A percentile compares a stretch with the other conserved stretches of the same genome.
Conservation (phyloP, 129 eudicot species). For the Pseudognaphalium luteoalbum region DNA sequence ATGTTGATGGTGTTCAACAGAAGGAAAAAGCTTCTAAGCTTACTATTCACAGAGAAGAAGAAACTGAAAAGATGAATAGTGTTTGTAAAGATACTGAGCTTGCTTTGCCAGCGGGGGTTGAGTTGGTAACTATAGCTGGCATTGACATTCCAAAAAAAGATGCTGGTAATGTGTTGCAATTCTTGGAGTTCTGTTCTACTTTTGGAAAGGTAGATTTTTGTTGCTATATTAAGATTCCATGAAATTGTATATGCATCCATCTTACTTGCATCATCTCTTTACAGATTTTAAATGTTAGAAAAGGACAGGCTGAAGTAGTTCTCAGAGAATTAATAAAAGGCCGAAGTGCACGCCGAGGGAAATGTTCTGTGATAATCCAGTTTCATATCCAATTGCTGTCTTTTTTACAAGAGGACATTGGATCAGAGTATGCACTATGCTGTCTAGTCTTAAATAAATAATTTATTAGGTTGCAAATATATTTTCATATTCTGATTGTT, state of each 20-base stretch:
- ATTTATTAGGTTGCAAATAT: not conserved
- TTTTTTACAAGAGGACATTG: constrained; percentile 41
- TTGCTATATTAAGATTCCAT: not conserved
- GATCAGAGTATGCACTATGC: constrained; percentile 38
- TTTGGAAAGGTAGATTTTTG: constrained; percentile 64
- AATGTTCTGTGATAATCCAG: constrained; percentile 44
- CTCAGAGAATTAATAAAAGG: constrained; percentile 60
- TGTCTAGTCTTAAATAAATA: not conserved
- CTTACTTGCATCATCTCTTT: not conserved
- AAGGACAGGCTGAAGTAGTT: constrained; percentile 54
- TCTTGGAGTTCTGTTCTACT: constrained; percentile 70
- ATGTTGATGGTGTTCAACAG: constrained; percentile 25
- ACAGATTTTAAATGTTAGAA: constrained; percentile 55
- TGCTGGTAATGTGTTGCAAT: constrained; percentile 70
- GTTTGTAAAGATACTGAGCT: constrained; percentile 10
- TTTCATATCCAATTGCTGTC: constrained; percentile 62
- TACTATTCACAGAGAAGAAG: not conserved
- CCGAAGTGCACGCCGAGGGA: constrained; percentile 46
- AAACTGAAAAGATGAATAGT: not conserved
- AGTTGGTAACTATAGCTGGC: constrained; percentile 49
- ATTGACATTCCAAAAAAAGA: constrained; percentile 58
- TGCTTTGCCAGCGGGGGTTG: constrained; percentile 51
- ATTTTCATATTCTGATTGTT: not conserved
- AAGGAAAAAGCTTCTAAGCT: constrained; percentile 6
- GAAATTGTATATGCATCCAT: not conserved